Base-by-base conservation (phyloP, 176 grass and related monocot species). In the Phoenix dactylifera region DNA sequence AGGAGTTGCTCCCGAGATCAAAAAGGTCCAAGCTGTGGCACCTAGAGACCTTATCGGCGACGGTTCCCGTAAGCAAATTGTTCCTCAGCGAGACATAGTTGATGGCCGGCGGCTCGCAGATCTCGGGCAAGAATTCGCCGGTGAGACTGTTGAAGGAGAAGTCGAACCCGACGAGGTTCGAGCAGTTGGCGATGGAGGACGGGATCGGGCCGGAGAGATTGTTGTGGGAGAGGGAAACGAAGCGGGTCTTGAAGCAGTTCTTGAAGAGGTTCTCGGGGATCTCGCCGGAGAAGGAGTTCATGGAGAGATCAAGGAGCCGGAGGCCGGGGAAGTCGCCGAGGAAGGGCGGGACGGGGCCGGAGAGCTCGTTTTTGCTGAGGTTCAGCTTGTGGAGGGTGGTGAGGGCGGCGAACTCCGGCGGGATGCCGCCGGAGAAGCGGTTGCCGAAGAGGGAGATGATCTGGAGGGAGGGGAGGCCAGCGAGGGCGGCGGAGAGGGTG, bases 91-190 rank as follows among this genome's bases (percentile, higher is more conserved):
- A 98, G 51, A 98, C 53, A 68, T 92, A 98, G 66, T 60, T 92
- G 18, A 98, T 86, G 26, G 64, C 76, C 3, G 82, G 84, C 1
- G 87, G 84, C 50, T 79, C 70, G 79, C 87, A 98, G 74, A 98
- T 74, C 15, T 65, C 63, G 3, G 69, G 72, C 4, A 82, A 76
- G 81, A 98, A 68, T 7, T 78, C 84, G 35, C 93, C 93, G 15
- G 84, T 76, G 50, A 98, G 88, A 64, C 68, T 67, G 80, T 98
- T 98, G 93, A 83, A 89, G 26, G 93, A 92, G 73, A 98, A 88
- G 72, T 98, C 93, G 72, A 98, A 83, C 7, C 93, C 93, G 0
- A 79, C 81, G 65, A 98, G 87, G 0, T 82, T 81, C 0, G 76
- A 58, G 65, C 93, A 98, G 44, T 63, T 81, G 29, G 66, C 74